phyloP scores from a whole-genome alignment of 768 basidiomycete species.

The Tricholoma sp. region DNA sequence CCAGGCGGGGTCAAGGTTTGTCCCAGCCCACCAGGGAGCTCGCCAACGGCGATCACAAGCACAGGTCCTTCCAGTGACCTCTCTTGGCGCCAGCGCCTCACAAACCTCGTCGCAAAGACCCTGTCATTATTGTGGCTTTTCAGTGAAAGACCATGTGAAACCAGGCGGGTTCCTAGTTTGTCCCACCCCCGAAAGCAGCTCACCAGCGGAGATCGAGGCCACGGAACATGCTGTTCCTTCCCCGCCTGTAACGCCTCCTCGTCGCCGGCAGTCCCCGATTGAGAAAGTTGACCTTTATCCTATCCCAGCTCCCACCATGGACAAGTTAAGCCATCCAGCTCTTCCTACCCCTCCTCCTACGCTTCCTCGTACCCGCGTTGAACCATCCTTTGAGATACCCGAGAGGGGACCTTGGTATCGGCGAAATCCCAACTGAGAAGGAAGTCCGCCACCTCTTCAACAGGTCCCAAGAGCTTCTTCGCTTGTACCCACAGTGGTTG shows the following conservation, averaged over 20 bases:
- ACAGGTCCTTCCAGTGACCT: too few species aligned
- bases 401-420: slow-evolving; percentile 20
- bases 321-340: neutral
- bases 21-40: slow-evolving; percentile 10
- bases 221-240: neutral
- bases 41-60: neutral
- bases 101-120: slow-evolving; percentile 13
- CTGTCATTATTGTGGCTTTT: slow-evolving; percentile 22
- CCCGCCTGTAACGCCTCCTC: slow-evolving; percentile 7
- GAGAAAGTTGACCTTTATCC: slow-evolving; percentile 3
- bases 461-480: slow-evolving; percentile 8
- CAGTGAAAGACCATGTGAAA: too few species aligned
- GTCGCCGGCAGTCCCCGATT: neutral
- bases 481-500: slow-evolving; percentile 19
- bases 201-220: neutral
- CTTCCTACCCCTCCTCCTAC: neutral
- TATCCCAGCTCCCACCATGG: neutral
- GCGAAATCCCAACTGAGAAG: slow-evolving; percentile 29
- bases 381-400: slow-evolving; percentile 11
- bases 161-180: too few species aligned
- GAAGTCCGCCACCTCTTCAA: slow-evolving; percentile 7
- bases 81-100: neutral
- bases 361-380: neutral
- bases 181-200: neutral
- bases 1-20: slow-evolving; percentile 25